Evolutionary conservation across 768 basidiomycete species (phyloP).

Genomic region (Rubroboletus satanas): DNA sequence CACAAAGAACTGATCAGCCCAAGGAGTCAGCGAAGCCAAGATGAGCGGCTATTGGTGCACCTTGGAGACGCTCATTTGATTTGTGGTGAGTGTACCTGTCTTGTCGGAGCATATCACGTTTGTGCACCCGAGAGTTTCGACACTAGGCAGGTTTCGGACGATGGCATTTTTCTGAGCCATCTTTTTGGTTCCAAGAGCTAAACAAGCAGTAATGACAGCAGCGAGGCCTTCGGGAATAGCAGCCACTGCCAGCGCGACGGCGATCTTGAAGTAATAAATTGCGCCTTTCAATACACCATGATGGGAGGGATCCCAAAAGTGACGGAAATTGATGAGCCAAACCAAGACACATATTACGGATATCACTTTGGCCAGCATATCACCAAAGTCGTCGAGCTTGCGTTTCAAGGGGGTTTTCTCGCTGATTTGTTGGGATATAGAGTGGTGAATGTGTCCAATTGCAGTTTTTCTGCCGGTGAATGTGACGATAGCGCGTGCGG

Average conservation of each 20-base stretch:
- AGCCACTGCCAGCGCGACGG: conserved; percentile 96
- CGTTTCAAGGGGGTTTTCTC: conserved; percentile 98
- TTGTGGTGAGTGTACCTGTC: conserved; percentile 93
- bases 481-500: conserved; percentile 80
- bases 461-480: conserved; percentile 85
- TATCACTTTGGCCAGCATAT: conserved; percentile 97
- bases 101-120: conserved; percentile 99
- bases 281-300: conserved; percentile 89
- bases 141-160: conserved; percentile 91
- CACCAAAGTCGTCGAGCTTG: conserved; percentile 97
- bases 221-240: conserved; percentile 99
- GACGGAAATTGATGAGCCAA: conserved; percentile 94
- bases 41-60: conserved; percentile 36
- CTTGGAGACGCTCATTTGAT: conserved; percentile 93
- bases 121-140: conserved; percentile 96
- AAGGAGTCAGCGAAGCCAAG: conserved; percentile 9
- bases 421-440: conserved; percentile 86
- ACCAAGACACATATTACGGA: conserved; percentile 95
- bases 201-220: conserved; percentile 94
- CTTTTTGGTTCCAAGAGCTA: conserved; percentile 96
- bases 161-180: conserved; percentile 99
- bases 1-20: conserved; percentile 62
- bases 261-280: conserved; percentile 99
- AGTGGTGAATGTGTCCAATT: conserved; percentile 96
- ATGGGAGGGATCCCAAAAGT: conserved; percentile 95